Percentiles rank a stretch among this genome's conserved stretches.
phyloP scores from a whole-genome alignment of 2,329 filamentous ascomycete genomes.

The Leptographium lundbergii region DNA sequence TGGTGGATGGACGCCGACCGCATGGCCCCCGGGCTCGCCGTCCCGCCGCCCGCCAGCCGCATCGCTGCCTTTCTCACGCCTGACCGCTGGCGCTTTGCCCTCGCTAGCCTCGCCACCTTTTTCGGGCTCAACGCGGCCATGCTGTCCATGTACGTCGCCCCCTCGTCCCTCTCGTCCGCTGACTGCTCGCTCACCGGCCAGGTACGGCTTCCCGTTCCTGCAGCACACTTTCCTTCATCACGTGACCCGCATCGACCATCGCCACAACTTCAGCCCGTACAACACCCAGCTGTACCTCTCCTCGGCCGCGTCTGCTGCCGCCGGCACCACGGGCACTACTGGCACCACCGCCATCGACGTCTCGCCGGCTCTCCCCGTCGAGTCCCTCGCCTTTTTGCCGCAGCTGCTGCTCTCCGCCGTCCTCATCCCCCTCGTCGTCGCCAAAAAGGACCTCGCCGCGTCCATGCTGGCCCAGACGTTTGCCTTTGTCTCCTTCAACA shows the following conservation, averaged over 20 bases:
- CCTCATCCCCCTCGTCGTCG: slow-evolving; percentile 55
- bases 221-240: slow-evolving; percentile 90
- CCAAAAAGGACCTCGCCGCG: slow-evolving; percentile 67
- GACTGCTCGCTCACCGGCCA: slow-evolving; percentile 17
- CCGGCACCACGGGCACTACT: slow-evolving; percentile 12
- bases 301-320: slow-evolving; percentile 44
- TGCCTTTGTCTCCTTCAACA: slow-evolving; percentile 95
- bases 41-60: neutral
- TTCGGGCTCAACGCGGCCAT: slow-evolving; percentile 61
- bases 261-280: slow-evolving; percentile 97
- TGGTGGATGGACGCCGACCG: slow-evolving; percentile 62
- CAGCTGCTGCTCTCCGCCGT: slow-evolving; percentile 72
- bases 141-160: slow-evolving; percentile 51
- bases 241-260: slow-evolving; percentile 82
- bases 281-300: slow-evolving; percentile 82
- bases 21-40: slow-evolving; percentile 16
- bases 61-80: slow-evolving; percentile 34
- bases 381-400: slow-evolving; percentile 78
- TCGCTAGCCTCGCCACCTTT: slow-evolving; percentile 62
- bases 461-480: slow-evolving; percentile 94
- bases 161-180: slow-evolving; percentile 4
- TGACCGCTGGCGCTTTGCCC: slow-evolving; percentile 42
- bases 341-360: neutral
- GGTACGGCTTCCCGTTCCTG: slow-evolving; percentile 70
- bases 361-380: slow-evolving; percentile 34